Base-by-base conservation (phyloP, 2,329 filamentous ascomycete genomes). In the Phoma sp. region DNA sequence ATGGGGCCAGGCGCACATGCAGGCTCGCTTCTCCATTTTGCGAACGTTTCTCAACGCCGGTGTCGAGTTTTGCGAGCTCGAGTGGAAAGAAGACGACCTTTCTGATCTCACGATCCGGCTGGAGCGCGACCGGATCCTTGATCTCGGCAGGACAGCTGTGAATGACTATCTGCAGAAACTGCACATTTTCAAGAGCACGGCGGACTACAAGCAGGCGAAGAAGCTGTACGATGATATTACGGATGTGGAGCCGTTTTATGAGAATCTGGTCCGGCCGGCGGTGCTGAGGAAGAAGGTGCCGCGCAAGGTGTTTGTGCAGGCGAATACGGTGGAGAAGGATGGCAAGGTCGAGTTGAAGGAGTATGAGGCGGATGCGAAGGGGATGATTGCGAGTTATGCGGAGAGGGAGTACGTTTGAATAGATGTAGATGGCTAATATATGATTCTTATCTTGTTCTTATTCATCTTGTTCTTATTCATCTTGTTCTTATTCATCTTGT, bases 231-330 rank as follows among this genome's bases (percentile, higher is more conserved):
- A 88, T 56, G 83, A 88, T 25, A 93, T 96, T 82, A 96, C 93
- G 7, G 80, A 83, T 20, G 93, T 97, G 18, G 90, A 90, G 46
- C 88, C 91, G 32, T 97, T 91, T 79, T 97, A 91, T 84, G 92
- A 89, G 49, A 86, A 84, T 60, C 89, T 88, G 77, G 85, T 97
- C 21, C 83, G 93, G 51, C 85, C 89, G 39, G 84, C 90, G 56
- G 90, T 93, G 20, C 76, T 93, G 34, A 81, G 83, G 65, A 90
- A 91, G 76, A 91, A 91, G 78, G 89, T 90, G 76, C 90, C 90
- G n/a, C 80, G 90, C 55, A 93, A 93, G 80, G 88, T 97, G 37
- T 97, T 96, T 78, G 92, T 97, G 47, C 93, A 97, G 79, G 92
- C 91, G 55, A 98, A 96, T 75, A 97, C 93, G 0, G 83, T 87